Base-by-base conservation (phyloP, 2,329 filamentous ascomycete genomes). In the Botryotinia calthae region DNA sequence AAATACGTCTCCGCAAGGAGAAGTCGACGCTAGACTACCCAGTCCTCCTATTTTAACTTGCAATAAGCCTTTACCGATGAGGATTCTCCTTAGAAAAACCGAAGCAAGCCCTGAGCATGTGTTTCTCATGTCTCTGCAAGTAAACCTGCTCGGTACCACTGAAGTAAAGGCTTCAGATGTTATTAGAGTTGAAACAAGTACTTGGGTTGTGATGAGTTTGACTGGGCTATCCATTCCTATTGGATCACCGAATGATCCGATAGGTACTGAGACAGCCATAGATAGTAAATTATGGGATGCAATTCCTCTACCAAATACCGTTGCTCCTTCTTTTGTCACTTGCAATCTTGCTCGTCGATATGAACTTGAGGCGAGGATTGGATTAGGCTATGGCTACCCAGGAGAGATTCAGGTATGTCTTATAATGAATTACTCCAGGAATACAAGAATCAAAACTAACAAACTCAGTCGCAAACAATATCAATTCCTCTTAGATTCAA, bases 31-130 rank as follows among this genome's bases (percentile, higher is more conserved):
- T 6, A 89, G 95, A 48, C 84, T 99, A 46, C 96, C 96, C 0
- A 93, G 94, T 79, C 96, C 96, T 6, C 87, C 93, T 5, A 92
- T 98, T 62, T 84, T 98, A 67, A 98, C 95, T 0, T 97, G 95
- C 83, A 97, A 97, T 81, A 88, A 95, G 76, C 90, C 94, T 8
- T 79, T 98, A 12, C 95, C 95, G 0, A 85, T 98, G 4, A 88
- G 94, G 1, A 84, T 99, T 14, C 84, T 98, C 22, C 86, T 94
- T 56, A 94, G 91, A 78, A 97, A 94, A 80, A 84, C 94, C 34
- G 91, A 87, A 71, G 86, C 91, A 28, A 89, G 89, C 66, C 84
- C 85, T 0, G 93, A 94, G 72, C 87, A 89, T 40, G 86, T 97
- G 1, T 93, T 91, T 77, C 84, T 99, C 20, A 89, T 91, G 51